phyloP scores from a whole-genome alignment of 345 rosid genomes.

The Citrus inodora region DNA sequence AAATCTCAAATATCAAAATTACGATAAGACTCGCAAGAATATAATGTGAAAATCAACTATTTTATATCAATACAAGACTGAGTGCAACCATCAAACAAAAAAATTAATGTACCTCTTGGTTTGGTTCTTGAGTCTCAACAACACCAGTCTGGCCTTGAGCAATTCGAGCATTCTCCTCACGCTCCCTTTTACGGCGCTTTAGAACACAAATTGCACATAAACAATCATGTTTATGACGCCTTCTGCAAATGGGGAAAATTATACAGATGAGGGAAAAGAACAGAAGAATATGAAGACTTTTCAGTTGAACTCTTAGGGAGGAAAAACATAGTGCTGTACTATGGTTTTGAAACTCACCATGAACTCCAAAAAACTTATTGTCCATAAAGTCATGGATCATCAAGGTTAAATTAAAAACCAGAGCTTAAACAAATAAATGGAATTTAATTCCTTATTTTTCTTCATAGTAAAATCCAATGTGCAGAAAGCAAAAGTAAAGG shows the following conservation, averaged over 20 bases:
- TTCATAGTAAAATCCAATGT: neutral
- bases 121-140: constrained; percentile 42
- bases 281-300: neutral
- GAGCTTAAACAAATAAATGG: neutral
- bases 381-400: neutral
- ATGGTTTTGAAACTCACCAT: neutral
- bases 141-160: constrained; percentile 53
- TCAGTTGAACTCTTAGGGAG: neutral
- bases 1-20: neutral
- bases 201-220: constrained; percentile 91
- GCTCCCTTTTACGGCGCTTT: constrained; percentile 87
- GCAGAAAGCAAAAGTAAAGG: neutral
- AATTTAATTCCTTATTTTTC: neutral
- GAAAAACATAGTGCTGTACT: neutral
- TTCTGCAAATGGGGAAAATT: constrained; percentile 42
- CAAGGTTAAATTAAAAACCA: neutral
- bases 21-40: neutral
- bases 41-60: neutral
- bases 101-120: constrained; percentile 47
- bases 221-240: constrained; percentile 91
- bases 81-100: neutral
- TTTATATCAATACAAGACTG: neutral
- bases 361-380: neutral
- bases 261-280: neutral
- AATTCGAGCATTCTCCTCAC: constrained; percentile 63